phyloP scores from a whole-genome alignment of 192 early-diverging fungal species.

The Cladochytrium replicatum region DNA sequence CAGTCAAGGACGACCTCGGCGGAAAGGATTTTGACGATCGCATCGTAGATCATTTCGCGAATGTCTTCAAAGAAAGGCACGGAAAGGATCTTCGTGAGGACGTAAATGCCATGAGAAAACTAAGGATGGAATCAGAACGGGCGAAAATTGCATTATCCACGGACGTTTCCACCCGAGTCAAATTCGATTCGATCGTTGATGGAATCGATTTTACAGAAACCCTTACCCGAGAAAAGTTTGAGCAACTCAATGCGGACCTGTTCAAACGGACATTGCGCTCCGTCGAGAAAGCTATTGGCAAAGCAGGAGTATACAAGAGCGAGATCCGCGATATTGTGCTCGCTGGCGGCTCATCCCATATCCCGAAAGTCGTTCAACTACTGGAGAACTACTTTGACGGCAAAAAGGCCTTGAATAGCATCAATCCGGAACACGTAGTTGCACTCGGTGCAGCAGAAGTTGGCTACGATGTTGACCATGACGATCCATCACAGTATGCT shows the following conservation, averaged over 20 bases:
- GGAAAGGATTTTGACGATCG: conserved; percentile 83
- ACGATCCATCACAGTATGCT: conserved; percentile 76
- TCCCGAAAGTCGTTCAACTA: conserved; percentile 71
- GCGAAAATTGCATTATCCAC: conserved; percentile 70
- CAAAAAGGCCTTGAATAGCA: conserved; percentile 53
- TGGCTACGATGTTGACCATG: conserved; percentile 75
- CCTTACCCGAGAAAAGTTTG: conserved; percentile 72
- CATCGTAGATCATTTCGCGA: conserved; percentile 55
- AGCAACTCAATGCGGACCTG: conserved; percentile 59
- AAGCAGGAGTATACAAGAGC: conserved; percentile 66
- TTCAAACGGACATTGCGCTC: conserved; percentile 64
- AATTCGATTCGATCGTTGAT: conserved; percentile 68
- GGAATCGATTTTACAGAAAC: conserved; percentile 64
- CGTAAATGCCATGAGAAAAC: conserved; percentile 61
- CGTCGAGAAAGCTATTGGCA: conserved; percentile 59
- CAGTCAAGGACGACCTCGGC: conserved; percentile 77
- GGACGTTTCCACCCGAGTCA: conserved; percentile 56
- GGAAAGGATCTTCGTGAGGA: conserved; percentile 61
- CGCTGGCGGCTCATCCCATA: conserved; percentile 75
- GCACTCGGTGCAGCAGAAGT: conserved; percentile 75
- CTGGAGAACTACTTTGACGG: conserved; percentile 69
- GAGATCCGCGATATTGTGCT: conserved; percentile 72
- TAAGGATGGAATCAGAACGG: conserved; percentile 65
- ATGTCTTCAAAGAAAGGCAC: conserved; percentile 60
- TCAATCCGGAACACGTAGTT: conserved; percentile 81